Percentiles rank a stretch among this genome's conserved stretches.
phyloP scores from a whole-genome alignment of 352 stramenopile genomes.

The Phytopythium boreale region DNA sequence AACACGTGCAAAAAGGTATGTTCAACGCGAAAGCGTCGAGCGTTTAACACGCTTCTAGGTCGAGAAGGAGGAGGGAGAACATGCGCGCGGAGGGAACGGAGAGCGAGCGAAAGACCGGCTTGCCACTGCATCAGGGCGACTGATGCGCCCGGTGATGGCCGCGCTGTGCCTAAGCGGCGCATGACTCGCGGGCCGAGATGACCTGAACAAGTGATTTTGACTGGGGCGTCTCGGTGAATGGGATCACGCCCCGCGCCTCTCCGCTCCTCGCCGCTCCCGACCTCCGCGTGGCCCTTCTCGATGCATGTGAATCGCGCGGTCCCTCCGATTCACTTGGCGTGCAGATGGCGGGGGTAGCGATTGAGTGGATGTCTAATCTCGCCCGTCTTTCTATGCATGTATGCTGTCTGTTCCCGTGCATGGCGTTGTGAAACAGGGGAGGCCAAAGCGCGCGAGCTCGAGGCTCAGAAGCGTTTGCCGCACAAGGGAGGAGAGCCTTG shows the following conservation, averaged over 20 bases:
- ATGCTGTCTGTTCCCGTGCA: neutral
- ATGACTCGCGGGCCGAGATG: neutral
- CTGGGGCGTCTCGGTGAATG: neutral
- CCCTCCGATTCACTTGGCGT: neutral
- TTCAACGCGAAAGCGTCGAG: neutral
- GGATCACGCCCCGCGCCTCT: neutral
- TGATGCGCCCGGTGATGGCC: neutral
- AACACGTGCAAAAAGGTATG: neutral
- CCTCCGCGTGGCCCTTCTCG: neutral
- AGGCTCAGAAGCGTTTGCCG: neutral
- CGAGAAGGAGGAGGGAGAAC: neutral
- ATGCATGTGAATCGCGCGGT: neutral
- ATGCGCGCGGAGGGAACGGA: neutral
- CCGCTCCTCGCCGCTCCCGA: neutral
- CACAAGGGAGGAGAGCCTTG: neutral
- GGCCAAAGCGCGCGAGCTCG: neutral
- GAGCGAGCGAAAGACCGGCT: neutral
- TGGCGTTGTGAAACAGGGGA: neutral
- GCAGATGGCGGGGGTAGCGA: neutral
- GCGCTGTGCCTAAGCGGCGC: neutral
- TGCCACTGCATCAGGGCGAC: neutral
- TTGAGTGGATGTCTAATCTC: slow-evolving; percentile 3
- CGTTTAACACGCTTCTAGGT: neutral
- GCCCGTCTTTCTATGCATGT: slow-evolving; percentile 7
- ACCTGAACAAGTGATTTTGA: neutral